A percentile compares a stretch with the other conserved stretches of the same genome.
These are phyloP conservation scores for Talaromyces wortmannii DNA, from an alignment of 495 filamentous ascomycete species.

Conservation along the genomic window DNA sequence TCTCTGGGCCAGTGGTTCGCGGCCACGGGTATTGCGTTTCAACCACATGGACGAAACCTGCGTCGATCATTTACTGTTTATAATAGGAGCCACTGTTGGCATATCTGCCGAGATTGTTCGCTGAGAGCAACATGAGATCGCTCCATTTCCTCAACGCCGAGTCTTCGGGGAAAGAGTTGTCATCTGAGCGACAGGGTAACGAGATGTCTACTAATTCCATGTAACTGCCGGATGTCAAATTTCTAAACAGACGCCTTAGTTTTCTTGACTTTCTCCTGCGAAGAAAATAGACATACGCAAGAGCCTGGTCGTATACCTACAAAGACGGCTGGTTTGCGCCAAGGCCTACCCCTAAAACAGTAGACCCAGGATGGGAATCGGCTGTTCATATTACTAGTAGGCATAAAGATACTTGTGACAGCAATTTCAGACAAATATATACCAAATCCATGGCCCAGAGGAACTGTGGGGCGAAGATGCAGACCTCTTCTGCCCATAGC, in stretches of 20 bases:
- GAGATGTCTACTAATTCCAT: slow-evolving; percentile 48
- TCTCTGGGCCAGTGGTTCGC: slow-evolving; percentile 12
- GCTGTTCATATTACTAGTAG: not conserved
- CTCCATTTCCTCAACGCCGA: slow-evolving; percentile 17
- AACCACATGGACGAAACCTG: slow-evolving; percentile 25
- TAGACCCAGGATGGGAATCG: not conserved
- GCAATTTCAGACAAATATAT: slow-evolving; percentile 48
- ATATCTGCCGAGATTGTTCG: slow-evolving; percentile 27
- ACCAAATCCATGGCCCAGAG: slow-evolving; percentile 53
- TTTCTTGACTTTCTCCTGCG: too few relatives aligned
- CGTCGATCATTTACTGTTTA: slow-evolving; percentile 16
- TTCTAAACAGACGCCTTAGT: not conserved
- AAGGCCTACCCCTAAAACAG: slow-evolving; percentile 9
- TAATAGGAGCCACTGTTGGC: slow-evolving; percentile 22
- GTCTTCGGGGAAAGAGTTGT: slow-evolving; percentile 23
- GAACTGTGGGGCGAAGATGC: slow-evolving; percentile 55
- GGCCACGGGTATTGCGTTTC: slow-evolving; percentile 5
- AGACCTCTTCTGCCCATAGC: slow-evolving; percentile 52
- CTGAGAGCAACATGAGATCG: slow-evolving; percentile 20
- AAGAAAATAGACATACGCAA: not conserved
- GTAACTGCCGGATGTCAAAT: slow-evolving; percentile 15
- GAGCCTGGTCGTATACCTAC: not conserved
- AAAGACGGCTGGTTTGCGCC: slow-evolving; percentile 58
- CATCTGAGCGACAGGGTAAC: slow-evolving; percentile 20
- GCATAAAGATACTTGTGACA: slow-evolving; percentile 15